Base-by-base conservation (phyloP, 2,329 filamentous ascomycete species). In the Talaromyces pinophilus region DNA sequence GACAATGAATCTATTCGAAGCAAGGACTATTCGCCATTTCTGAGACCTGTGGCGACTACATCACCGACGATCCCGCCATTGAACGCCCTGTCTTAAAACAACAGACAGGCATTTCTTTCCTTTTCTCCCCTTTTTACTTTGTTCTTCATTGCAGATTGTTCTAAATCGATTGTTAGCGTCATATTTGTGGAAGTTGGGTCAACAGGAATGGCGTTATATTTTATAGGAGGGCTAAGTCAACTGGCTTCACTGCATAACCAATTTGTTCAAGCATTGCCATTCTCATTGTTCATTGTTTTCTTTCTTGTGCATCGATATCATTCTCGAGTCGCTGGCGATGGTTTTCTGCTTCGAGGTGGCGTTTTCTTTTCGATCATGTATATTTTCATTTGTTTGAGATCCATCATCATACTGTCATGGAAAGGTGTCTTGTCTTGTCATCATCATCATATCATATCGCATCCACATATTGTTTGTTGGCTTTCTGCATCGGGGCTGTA, bases 11-110 rank as follows among this genome's bases (percentile, higher is more conserved):
- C 67, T n/a, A 46, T 63, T 19, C 52, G 59, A 60, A 67, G 67
- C n/a, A 77, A 72, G 63, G 75, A 78, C 28, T 70, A 69, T 22
- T 79, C 76, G 64, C 77, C 76, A 17, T 71, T 60, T 38, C 70
- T 79, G 61, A 78, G 73, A 30, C 77, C 77, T 11, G 77, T 77
- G 1, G 63, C 76, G 55, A 79, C 77, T 54, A 71, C 73, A 30
- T 71, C 77, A 6, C 78, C 77, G n/a, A 76, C 76, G 42, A 72
- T 77, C 25, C 62, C 70, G 42, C 70, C 69, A 61, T 71, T 67
- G 70, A 63, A 52, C 7, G 52, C 17, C n/a, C 40, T 64, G n/a
- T 38, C 50, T 40, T 64, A 38, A 59, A 40, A 25, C 38, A 35
- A 40, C 42, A 46, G n/a, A 25, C n/a, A 17, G n/a, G 4, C 6